Evolutionary conservation across 2,329 filamentous ascomycete species (phyloP).

Genomic region (Fusarium sp.): DNA sequence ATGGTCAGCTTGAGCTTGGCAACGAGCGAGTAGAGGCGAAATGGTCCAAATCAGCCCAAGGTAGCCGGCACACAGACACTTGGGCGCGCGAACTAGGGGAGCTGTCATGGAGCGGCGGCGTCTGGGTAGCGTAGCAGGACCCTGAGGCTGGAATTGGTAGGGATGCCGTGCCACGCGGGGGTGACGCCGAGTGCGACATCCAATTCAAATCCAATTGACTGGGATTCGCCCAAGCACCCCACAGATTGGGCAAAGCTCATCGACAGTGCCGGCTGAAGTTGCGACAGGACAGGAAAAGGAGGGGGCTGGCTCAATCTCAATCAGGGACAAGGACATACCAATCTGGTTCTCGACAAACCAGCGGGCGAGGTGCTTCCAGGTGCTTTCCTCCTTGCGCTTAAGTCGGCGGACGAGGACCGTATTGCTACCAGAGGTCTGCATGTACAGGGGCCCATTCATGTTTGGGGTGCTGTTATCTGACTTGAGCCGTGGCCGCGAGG

Average conservation of each 20-base stretch:
- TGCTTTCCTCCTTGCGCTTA: slow-evolving; percentile 75
- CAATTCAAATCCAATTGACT: slow-evolving; percentile 26
- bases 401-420: slow-evolving; percentile 70
- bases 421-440: slow-evolving; percentile 67
- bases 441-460: slow-evolving; percentile 72
- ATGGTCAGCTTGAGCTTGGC: slow-evolving; percentile 44
- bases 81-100: slow-evolving; percentile 10
- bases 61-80: slow-evolving; percentile 20
- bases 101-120: slow-evolving; percentile 34
- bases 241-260: slow-evolving; percentile 3
- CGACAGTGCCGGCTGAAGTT: slow-evolving; percentile 5
- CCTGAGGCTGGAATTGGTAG: slow-evolving; percentile 30
- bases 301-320: slow-evolving; percentile 19
- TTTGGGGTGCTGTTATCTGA: slow-evolving; percentile 56
- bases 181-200: slow-evolving; percentile 36
- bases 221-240: slow-evolving; percentile 30
- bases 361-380: slow-evolving; percentile 72
- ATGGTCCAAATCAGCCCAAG: slow-evolving; percentile 16
- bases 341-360: slow-evolving; percentile 87
- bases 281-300: slow-evolving; percentile 12
- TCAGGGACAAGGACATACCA: slow-evolving; percentile 68
- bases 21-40: slow-evolving; percentile 6
- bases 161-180: slow-evolving; percentile 46
- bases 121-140: slow-evolving; percentile 30
- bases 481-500: slow-evolving; percentile 50